Evolutionary conservation across 1,139 yeast genomes (phyloP).

Genomic region (Sugiyamaella neomexicana): DNA sequence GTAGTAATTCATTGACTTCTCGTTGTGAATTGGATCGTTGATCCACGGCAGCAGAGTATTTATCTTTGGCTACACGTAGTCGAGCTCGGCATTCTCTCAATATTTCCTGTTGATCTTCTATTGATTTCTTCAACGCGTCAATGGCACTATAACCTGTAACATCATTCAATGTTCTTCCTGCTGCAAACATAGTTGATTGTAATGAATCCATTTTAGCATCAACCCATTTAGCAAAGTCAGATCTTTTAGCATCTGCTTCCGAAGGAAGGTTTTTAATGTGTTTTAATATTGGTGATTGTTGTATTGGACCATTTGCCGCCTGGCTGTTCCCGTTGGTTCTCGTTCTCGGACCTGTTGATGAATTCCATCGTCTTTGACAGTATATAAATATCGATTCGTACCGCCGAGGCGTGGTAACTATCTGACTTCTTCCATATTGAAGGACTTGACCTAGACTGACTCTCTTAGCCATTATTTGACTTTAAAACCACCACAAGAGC

Average conservation of each 20-base stretch:
- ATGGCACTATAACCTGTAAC: constrained; percentile 89
- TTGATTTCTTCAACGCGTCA: constrained; percentile 64
- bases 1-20: constrained; percentile 83
- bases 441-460: too few relatives aligned
- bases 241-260: constrained; percentile 45
- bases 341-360: not conserved
- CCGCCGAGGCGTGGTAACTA: too few relatives aligned
- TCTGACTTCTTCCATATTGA: too few relatives aligned
- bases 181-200: constrained; percentile 65
- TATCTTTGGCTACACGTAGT: constrained; percentile 52
- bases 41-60: constrained; percentile 64
- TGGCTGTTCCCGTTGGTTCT: not conserved
- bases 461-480: too few relatives aligned
- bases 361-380: too few relatives aligned
- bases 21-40: constrained; percentile 71
- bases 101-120: constrained; percentile 50
- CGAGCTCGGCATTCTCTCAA: constrained; percentile 51
- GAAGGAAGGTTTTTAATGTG: constrained; percentile 42
- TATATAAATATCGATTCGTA: too few relatives aligned
- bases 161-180: constrained; percentile 78
- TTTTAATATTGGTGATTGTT: constrained; percentile 14
- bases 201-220: constrained; percentile 60
- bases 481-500: too few relatives aligned
- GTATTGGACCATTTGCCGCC: too few relatives aligned
- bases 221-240: constrained; percentile 56